Base-by-base conservation (phyloP, 139 green algal genomes). In the Pseudopediastrum boryanum region DNA sequence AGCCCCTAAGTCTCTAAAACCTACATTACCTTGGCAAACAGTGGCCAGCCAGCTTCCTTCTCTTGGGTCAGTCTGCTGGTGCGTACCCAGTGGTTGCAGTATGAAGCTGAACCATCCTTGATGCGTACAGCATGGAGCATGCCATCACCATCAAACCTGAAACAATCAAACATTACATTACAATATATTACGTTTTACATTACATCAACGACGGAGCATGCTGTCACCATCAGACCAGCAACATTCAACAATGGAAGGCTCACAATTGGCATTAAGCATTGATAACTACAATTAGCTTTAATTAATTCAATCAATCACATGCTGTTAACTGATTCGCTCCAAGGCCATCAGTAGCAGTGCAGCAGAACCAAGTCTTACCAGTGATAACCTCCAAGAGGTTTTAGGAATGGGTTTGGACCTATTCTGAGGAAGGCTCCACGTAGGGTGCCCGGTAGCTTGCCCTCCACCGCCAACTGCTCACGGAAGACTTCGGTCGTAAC, bases 81-180 rank as follows among this genome's bases (percentile, higher is more conserved):
- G 16, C 36, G 48, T 23, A 97, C 84, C 52, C 75, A 93, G 38
- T 78, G 78, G 83, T 93, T 94, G 84, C 71, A 81, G 85, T 94
- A 97, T 16, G 71, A 61, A 4, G 84, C 93, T 21, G 71, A 75
- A 67, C 89, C 90, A 43, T 67, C 81, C 13, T 85, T 79, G 61
- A 96, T 81, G 33, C 83, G 77, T n/a, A 90, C 85, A 0, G 77
- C 84, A 70, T 96, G 93, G 38, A 95, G 43, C 92, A 96, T 96
- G 67, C 90, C 93, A 66, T 96, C 92, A 9, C 92, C 90, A 41
- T 95, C 90, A 76, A 95, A 94, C 81, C 84, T 91, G 81, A 52
- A 8, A 7, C 48, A 23, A 70, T 3, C 23, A 65, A 56, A 25
- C 33, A 35, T 25, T 56, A 5, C 3, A 10, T 9, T 13, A 43